A percentile compares a stretch with the other conserved stretches of the same genome.
Conservation (phyloP, 2,329 filamentous ascomycete species). For the Elsinoe batatas region DNA sequence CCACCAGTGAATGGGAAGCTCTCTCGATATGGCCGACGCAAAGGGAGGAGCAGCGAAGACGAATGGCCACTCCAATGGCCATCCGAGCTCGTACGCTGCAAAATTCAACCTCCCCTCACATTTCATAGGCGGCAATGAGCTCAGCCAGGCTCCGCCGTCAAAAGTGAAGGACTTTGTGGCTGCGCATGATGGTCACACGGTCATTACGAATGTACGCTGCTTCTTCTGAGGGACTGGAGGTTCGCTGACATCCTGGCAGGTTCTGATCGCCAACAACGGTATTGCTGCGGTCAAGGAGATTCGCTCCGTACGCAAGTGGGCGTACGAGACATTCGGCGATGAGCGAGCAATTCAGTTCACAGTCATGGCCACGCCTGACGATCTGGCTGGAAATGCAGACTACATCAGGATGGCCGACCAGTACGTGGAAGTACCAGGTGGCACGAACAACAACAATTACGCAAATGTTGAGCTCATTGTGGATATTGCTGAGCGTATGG, state of each 20-base stretch:
- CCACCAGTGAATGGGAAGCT: constrained; percentile 22
- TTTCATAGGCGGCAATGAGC: constrained; percentile 90
- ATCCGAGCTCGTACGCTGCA: constrained; percentile 59
- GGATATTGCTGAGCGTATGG: constrained; percentile 95
- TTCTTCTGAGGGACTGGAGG: constrained; percentile 17
- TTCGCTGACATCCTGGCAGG: constrained; percentile 43
- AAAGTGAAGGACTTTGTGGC: constrained; percentile 95
- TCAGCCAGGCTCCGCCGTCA: constrained; percentile 71
- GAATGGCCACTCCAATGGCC: constrained; percentile 39
- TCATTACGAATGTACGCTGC: constrained; percentile 83
- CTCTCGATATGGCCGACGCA: constrained; percentile 29
- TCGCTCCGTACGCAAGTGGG: constrained; percentile 98
- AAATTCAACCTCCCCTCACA: constrained; percentile 78
- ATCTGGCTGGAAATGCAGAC: constrained; percentile 93
- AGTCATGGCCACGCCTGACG: constrained; percentile 98
- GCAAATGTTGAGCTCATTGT: constrained; percentile 99
- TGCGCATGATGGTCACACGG: constrained; percentile 82
- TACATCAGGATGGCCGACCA: constrained; percentile 99
- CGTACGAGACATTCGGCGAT: constrained; percentile 98
- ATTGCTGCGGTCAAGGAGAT: constrained; percentile 99
- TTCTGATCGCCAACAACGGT: constrained; percentile 98
- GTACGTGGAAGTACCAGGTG: constrained; percentile 97
- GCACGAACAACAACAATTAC: constrained; percentile 99
- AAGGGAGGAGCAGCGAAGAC: constrained; percentile 30
- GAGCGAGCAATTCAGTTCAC: constrained; percentile 98